These are phyloP conservation scores for Thielaviopsis punctulata DNA, from an alignment of 2,329 filamentous ascomycete species.

Conservation along the genomic window DNA sequence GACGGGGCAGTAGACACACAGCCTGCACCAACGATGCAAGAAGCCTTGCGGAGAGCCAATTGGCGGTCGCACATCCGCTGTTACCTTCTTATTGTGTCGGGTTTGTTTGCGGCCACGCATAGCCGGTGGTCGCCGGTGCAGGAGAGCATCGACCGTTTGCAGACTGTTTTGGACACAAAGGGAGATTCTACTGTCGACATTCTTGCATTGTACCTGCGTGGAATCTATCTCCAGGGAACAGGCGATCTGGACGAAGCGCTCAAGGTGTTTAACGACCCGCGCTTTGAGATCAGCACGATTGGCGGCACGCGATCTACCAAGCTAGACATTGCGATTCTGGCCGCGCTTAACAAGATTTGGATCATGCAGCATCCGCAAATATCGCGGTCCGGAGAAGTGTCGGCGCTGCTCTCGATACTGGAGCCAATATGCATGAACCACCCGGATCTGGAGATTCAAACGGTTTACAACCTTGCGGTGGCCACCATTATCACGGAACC, in stretches of 20 bases:
- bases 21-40: conserved; percentile 23
- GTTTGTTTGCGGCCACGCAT: conserved; percentile 50
- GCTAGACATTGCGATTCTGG: conserved; percentile 48
- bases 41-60: conserved; percentile 38
- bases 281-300: conserved; percentile 36
- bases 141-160: conserved; percentile 36
- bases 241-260: conserved; percentile 57
- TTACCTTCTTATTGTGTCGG: conserved; percentile 54
- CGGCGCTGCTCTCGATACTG: conserved; percentile 45
- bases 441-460: conserved; percentile 56
- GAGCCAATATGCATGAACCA: conserved; percentile 51
- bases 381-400: conserved; percentile 39
- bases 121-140: conserved; percentile 52
- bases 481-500: conserved; percentile 48
- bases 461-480: conserved; percentile 60
- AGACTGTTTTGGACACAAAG: conserved; percentile 24
- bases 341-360: conserved; percentile 50
- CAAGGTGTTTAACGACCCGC: conserved; percentile 42
- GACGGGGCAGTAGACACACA: conserved; percentile 8
- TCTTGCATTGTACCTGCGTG: conserved; percentile 54
- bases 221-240: conserved; percentile 58
- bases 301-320: conserved; percentile 32
- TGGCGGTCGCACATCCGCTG: conserved; percentile 51
- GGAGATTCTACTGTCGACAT: conserved; percentile 26
- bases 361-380: conserved; percentile 49